phyloP scores from a whole-genome alignment of 345 rosid species.

The Diplotaxis tenuifolia region DNA sequence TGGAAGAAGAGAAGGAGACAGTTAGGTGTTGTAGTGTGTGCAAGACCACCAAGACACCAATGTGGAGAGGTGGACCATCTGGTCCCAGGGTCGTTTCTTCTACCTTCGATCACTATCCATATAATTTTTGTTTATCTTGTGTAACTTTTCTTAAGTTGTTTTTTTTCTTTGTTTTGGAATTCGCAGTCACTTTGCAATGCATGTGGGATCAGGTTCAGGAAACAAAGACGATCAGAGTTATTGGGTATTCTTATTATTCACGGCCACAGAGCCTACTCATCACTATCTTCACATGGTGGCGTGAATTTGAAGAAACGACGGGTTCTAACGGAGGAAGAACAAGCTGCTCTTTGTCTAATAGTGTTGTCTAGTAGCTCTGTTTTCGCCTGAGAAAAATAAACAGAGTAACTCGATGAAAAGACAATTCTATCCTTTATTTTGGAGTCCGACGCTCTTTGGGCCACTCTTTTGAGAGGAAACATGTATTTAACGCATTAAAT shows the following conservation, averaged over 20 bases:
- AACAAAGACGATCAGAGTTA: conserved; percentile 47
- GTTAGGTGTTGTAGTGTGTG: conserved; percentile 63
- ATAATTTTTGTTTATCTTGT: no score
- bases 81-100: conserved; percentile 69
- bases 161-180: not conserved
- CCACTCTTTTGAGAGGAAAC: conserved; percentile 2
- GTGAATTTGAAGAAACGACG: conserved; percentile 60
- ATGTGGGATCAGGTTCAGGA: no score
- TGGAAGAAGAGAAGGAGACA: conserved; percentile 36
- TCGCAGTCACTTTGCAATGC: no score
- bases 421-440: conserved; percentile 17
- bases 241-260: conserved; percentile 29
- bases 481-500: not conserved
- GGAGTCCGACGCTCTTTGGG: not conserved
- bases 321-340: conserved; percentile 66
- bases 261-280: conserved; percentile 19
- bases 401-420: not conserved
- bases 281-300: not conserved
- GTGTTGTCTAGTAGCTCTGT: conserved; percentile 66
- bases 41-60: conserved; percentile 74
- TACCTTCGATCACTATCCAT: not conserved
- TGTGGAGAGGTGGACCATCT: no score
- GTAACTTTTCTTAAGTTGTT: not conserved
- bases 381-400: conserved; percentile 35
- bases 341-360: conserved; percentile 75